A percentile compares a stretch with the other conserved stretches of the same genome.
Evolutionary conservation across 352 stramenopile genomes (phyloP).

Genomic region (Phytophthora cryptogea): DNA sequence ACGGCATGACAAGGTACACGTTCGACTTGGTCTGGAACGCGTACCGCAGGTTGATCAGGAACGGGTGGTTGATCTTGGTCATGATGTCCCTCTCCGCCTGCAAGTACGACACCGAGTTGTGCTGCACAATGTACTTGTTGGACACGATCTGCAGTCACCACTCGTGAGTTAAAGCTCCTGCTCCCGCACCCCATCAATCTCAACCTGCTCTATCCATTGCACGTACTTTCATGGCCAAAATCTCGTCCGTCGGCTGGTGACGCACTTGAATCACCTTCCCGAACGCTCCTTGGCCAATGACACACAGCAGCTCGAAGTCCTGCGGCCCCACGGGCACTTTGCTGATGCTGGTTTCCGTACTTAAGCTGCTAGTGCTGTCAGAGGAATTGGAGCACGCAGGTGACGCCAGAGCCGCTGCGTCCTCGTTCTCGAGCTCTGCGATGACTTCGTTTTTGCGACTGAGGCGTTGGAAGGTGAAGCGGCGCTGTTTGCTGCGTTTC

Average conservation of each 20-base stretch:
- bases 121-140: constrained; percentile 87
- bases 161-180: constrained; percentile 1
- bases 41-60: constrained; percentile 79
- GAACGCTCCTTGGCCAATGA: constrained; percentile 85
- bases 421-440: constrained; percentile 32
- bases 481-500: constrained; percentile 13
- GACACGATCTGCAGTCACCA: constrained; percentile 67
- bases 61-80: constrained; percentile 88
- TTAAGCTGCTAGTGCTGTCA: constrained; percentile 26
- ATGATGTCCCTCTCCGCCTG: constrained; percentile 87
- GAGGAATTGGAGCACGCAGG: constrained; percentile 5
- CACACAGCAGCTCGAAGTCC: constrained; percentile 83
- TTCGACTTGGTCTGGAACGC: constrained; percentile 85
- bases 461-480: constrained; percentile 40
- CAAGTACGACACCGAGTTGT: constrained; percentile 80
- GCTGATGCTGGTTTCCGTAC: constrained; percentile 5
- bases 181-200: not conserved
- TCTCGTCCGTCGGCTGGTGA: constrained; percentile 70
- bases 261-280: constrained; percentile 89
- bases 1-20: constrained; percentile 86
- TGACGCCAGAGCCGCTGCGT: not conserved
- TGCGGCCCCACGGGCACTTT: constrained; percentile 53
- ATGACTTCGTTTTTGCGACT: constrained; percentile 33
- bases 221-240: constrained; percentile 84
- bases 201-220: constrained; percentile 2